phyloP scores from a whole-genome alignment of 75 land plant genomes.

The Sequoia sempervirens region DNA sequence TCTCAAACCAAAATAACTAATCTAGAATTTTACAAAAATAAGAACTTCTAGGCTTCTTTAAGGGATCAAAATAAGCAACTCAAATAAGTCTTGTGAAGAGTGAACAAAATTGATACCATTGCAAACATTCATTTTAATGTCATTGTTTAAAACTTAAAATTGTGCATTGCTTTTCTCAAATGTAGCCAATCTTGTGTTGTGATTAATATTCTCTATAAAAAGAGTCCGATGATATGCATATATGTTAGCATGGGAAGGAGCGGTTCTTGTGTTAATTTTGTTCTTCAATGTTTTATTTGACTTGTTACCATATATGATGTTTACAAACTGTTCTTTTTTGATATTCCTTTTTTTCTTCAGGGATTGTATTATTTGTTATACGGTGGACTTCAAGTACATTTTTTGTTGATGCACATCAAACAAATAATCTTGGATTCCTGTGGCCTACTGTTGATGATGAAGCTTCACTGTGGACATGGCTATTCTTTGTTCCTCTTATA shows the following conservation, averaged over 20 bases:
- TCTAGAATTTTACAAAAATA: neutral
- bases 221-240: neutral
- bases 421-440: slow-evolving; percentile 49
- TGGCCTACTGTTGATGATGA: slow-evolving; percentile 79
- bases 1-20: neutral
- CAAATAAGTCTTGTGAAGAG: neutral
- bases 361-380: slow-evolving; percentile 82
- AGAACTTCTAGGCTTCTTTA: neutral
- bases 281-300: neutral
- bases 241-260: neutral
- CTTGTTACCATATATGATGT: neutral
- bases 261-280: neutral
- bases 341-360: slow-evolving; percentile 19
- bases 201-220: neutral
- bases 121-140: neutral
- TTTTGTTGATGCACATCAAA: slow-evolving; percentile 54
- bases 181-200: neutral
- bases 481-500: slow-evolving; percentile 74
- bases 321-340: neutral
- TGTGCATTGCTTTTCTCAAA: neutral
- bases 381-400: slow-evolving; percentile 77
- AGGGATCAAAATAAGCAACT: neutral
- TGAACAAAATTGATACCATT: neutral
- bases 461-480: slow-evolving; percentile 69
- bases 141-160: neutral